These are phyloP conservation scores for Suillus clintonianus DNA, from an alignment of 768 basidiomycete genomes.

Conservation along the genomic window DNA sequence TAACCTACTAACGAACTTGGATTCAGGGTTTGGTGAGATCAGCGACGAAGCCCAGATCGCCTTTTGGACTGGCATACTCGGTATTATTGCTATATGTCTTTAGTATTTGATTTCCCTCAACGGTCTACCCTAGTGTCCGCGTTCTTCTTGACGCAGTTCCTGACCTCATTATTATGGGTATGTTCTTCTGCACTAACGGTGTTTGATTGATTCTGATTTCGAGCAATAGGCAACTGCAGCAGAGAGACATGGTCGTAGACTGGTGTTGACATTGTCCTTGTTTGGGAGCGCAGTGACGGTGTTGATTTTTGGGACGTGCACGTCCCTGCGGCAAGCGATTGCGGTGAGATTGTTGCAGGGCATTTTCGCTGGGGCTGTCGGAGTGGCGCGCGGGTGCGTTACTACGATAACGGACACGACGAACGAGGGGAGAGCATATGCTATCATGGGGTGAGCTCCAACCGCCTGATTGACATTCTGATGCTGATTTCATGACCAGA, in stretches of 20 bases:
- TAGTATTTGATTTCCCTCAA: conserved; percentile 14
- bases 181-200: conserved; percentile 15
- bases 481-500: conserved; percentile 35
- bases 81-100: conserved; percentile 39
- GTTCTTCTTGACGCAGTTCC: conserved; percentile 94
- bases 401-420: conserved; percentile 85
- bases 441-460: conserved; percentile 71
- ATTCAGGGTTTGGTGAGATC: conserved; percentile 65
- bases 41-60: conserved; percentile 84
- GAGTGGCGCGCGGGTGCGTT: conserved; percentile 89
- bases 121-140: conserved; percentile 55
- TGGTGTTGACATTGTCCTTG: conserved; percentile 82
- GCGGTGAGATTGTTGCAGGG: conserved; percentile 88
- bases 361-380: conserved; percentile 90
- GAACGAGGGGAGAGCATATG: conserved; percentile 95
- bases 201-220: conserved; percentile 12
- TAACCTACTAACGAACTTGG: conserved; percentile 8
- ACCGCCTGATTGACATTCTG: not conserved
- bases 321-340: conserved; percentile 76
- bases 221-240: conserved; percentile 82
- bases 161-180: conserved; percentile 94
- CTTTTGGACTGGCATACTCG: conserved; percentile 85
- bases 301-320: conserved; percentile 75
- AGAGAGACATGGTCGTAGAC: conserved; percentile 84
- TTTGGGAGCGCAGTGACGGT: conserved; percentile 84